Evolutionary conservation across 176 grass and related monocot genomes (phyloP), one percentile per base, ranked within the genome.

Genomic region (Poa pratensis): DNA sequence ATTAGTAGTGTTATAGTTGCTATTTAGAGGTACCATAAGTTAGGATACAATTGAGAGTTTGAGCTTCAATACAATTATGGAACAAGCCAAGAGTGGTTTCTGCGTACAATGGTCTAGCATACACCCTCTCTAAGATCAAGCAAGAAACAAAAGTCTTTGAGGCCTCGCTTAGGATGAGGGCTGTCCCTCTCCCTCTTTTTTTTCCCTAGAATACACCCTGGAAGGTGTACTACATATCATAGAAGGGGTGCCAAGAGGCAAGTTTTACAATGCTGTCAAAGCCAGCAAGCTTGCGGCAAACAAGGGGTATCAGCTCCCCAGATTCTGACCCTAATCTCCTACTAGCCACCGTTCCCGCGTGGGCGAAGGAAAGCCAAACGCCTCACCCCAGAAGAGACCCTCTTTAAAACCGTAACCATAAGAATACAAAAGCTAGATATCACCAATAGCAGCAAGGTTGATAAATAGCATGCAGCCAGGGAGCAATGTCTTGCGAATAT

Each of bases 81-180:
- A 46, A n/a, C n/a, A n/a, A n/a, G 69, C 42, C 69, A 48, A 14
- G 22, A 48, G 22, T 48, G 40, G 11, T 43, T 71, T 71, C 39
- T 42, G 39, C n/a, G 10, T 46, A 72, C 48, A 72, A 46, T 46
- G 69, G 69, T n/a, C 69, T 72, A 72, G 40, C 40, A 48, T 45
- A 42, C 0, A n/a, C n/a, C n/a, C n/a, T n/a, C n/a, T n/a, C n/a
- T n/a, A n/a, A n/a, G n/a, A 46, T 15, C n/a, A 45, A 73, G 42
- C 69, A 73, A 26, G 40, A 22, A 73, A 73, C 69, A 26, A 1
- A 73, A 73, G 70, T 1, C 14, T 73, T 6, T 49, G 43, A 73
- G 23, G 43, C 42, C 69, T 48, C 40, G 1, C 40, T 48, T 73
- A 73, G n/a, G 62, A 12, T 16, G 42, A 24, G 40, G 46, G 69